Evolutionary conservation across 176 grass and related monocot species (phyloP).

Genomic region (Coix lacrymajobi): DNA sequence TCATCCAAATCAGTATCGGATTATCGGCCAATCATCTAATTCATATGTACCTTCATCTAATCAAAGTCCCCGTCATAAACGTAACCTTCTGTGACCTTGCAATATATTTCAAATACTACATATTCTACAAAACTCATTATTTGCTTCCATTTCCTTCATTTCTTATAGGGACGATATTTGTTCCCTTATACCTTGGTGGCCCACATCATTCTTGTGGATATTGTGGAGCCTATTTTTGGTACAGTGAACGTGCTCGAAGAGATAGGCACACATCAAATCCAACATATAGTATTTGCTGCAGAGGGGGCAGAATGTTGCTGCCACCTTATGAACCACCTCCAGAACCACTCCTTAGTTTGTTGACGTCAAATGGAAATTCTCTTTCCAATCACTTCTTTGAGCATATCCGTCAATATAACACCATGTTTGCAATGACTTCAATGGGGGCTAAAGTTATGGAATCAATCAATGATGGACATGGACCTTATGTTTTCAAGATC

Average conservation of each 20-base stretch:
- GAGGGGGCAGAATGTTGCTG: not conserved
- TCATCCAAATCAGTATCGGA: too few relatives aligned
- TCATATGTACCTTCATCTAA: too few relatives aligned
- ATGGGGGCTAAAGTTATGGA: not conserved
- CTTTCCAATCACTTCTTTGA: not conserved
- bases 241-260: not conserved
- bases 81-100: too few relatives aligned
- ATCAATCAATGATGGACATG: not conserved
- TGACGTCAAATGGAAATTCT: not conserved
- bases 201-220: not conserved
- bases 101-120: too few relatives aligned
- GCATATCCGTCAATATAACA: not conserved
- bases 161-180: not conserved
- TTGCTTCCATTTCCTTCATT: too few relatives aligned
- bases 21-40: too few relatives aligned
- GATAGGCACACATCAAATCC: not conserved
- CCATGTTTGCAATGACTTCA: not conserved
- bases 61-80: too few relatives aligned
- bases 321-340: not conserved
- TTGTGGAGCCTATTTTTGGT: not conserved
- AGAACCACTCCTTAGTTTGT: not conserved
- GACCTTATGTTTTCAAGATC: conserved; percentile 1
- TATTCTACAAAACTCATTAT: too few relatives aligned
- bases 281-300: not conserved
- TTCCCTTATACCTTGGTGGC: not conserved